Evolutionary conservation across 768 basidiomycete genomes (phyloP), one percentile per base, ranked within the genome.

Genomic region (Mycena leptocephala): DNA sequence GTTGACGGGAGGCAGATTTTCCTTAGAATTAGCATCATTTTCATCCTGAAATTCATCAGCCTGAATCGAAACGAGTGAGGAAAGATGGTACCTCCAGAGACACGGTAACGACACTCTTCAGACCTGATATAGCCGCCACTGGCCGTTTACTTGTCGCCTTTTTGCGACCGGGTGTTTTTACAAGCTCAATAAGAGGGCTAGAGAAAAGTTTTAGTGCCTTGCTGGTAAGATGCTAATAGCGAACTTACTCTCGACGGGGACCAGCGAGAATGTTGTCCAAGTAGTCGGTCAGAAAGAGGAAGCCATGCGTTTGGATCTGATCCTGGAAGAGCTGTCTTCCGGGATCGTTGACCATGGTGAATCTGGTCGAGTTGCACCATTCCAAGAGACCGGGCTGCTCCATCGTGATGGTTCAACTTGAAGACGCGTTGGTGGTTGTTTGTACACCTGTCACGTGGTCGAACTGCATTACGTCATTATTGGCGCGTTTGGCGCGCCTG

Each of bases 141-240:
- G 89, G 86, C 78, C 89, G 90, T 78, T 88, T 90, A 5, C 86
- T 85, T 18, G 88, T 83, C 61, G 87, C 88, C 84, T 90, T 95
- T 83, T 91, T 95, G 55, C 95, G 90, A 35, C 94, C 93, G 18
- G 95, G 95, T 1, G 96, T 96, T 85, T 96, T 96, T 3, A 96
- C 91, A 22, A 96, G 89, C 67, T 96, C 95, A 51, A 95, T 92
- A 20, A 96, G 89, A 10, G 92, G 90, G 59, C 95, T 96, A 76
- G 20, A 48, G 0, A 37, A n/a, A 11, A 18, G 16, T 53, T 24
- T 79, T 26, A 74, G 63, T 20, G 63, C 63, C 32, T 28, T 20
- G 28, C 39, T 13, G 33, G 32, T 24, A 9, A 35, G 33, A 63
- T 28, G 26, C 72, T 26, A 20, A 77, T 32, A 43, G 28, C 26